A percentile compares a stretch with the other conserved stretches of the same genome.
phyloP scores from a whole-genome alignment of 371 early-diverging fungal species.

The Syncephalastrum racemosum region DNA sequence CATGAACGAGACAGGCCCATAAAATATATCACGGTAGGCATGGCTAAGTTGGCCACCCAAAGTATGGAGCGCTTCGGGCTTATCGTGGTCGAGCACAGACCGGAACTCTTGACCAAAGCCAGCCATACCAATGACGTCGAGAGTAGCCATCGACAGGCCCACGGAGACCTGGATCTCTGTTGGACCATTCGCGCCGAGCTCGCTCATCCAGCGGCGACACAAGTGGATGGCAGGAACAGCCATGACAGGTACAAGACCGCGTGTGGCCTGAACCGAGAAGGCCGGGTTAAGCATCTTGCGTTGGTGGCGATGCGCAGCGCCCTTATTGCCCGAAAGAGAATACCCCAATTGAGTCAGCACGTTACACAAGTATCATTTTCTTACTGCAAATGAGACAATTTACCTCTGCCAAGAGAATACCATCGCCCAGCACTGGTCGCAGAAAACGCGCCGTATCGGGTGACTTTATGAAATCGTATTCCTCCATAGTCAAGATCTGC shows the following conservation, averaged over 20 bases:
- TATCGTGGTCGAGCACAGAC: conserved; percentile 1
- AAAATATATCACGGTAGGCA: conserved; percentile 49
- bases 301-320: conserved; percentile 55
- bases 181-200: conserved; percentile 5
- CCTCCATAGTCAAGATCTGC: conserved; percentile 47
- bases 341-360: too few species aligned
- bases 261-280: conserved; percentile 52
- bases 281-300: conserved; percentile 68
- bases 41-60: conserved; percentile 36
- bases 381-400: neutral
- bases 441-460: conserved; percentile 25
- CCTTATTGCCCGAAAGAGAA: conserved; percentile 18
- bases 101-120: conserved; percentile 42
- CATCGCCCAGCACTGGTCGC: conserved; percentile 48
- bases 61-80: conserved; percentile 5
- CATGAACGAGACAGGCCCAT: conserved; percentile 19
- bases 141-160: conserved; percentile 40
- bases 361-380: too few species aligned
- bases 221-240: conserved; percentile 31
- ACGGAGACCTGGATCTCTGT: conserved; percentile 28
- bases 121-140: conserved; percentile 52
- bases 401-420: conserved; percentile 54
- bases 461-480: conserved; percentile 56
- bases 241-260: conserved; percentile 47
- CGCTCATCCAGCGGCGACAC: conserved; percentile 33